Evolutionary conservation across 352 stramenopile genomes (phyloP), one percentile per base, ranked within the genome.

Genomic region (Phytopythium boreale): DNA sequence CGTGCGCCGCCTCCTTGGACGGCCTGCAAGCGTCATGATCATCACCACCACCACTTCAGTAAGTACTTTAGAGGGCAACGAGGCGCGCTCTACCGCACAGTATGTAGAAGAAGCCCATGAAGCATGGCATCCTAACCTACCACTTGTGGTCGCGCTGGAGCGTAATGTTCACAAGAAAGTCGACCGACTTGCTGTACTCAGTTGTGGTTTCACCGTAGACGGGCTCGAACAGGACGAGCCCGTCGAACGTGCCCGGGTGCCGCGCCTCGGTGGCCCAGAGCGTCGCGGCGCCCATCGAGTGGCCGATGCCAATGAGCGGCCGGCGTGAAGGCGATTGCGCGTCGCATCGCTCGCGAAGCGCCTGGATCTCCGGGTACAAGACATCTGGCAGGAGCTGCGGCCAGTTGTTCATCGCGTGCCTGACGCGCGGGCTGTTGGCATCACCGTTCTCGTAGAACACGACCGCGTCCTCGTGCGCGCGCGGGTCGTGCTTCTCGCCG

Each of bases 191-290:
- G 0, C 58, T 43, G 15, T 64, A 74, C 1, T 57, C 61, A 0
- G 56, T 53, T 4, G 64, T 64, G 9, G 65, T 10, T 17, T 69
- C 66, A 22, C 68, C 71, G 27, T 73, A 84, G 39, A 82, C 76
- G 22, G 76, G 76, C 47, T 85, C 76, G 24, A 85, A 82, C 6
- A 85, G 64, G 8, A 80, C 65, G 12, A 85, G 65, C 2, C 66
- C 70, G 53, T 85, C 71, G 51, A 85, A 85, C 9, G 72, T 81
- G 36, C 74, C 76, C 0, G 76, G 76, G 62, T 80, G 56, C 46
- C 37, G 63, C 31, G 66, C 73, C 53, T 85, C 76, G 11, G 71
- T 69, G 19, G 66, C 62, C 76, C 74, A 82, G 2, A 85, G 59
- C 41, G 72, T 63, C 9, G 70, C 63, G 3, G 71, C 76, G 5